phyloP scores from a whole-genome alignment of 2,329 filamentous ascomycete genomes.

The Clarireedia homoeocarpa region DNA sequence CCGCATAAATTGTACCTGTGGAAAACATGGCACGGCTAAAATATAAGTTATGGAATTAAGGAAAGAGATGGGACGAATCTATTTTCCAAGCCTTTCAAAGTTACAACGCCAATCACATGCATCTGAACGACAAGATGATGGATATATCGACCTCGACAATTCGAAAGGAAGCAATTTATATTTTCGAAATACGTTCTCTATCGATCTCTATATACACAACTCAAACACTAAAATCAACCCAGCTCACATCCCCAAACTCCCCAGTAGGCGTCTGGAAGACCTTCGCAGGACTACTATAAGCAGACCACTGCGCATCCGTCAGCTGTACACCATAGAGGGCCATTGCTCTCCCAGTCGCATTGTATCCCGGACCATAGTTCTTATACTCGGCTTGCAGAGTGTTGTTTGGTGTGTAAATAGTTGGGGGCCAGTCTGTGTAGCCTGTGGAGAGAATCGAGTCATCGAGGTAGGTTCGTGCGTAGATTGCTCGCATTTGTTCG shows the following conservation, averaged over 20 bases:
- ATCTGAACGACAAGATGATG: background rate
- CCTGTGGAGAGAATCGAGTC: conserved; percentile 39
- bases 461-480: conserved; percentile 42
- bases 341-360: conserved; percentile 34
- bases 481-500: conserved; percentile 42
- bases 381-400: conserved; percentile 46
- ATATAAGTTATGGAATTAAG: no score
- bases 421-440: conserved; percentile 41
- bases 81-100: no score
- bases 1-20: no score
- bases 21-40: no score
- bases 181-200: background rate
- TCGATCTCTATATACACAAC: background rate
- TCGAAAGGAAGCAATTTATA: background rate
- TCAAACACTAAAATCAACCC: conserved; percentile 20
- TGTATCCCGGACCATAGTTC: conserved; percentile 43
- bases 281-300: conserved; percentile 14
- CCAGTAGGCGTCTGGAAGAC: conserved; percentile 20
- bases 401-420: conserved; percentile 29
- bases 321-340: conserved; percentile 15
- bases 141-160: no score
- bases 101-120: background rate
- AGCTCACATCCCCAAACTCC: conserved; percentile 18
- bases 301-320: conserved; percentile 13
- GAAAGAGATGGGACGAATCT: no score